Evolutionary conservation across 495 filamentous ascomycete genomes (phyloP), one percentile per base, ranked within the genome.

Genomic region (Podospora anserina): DNA sequence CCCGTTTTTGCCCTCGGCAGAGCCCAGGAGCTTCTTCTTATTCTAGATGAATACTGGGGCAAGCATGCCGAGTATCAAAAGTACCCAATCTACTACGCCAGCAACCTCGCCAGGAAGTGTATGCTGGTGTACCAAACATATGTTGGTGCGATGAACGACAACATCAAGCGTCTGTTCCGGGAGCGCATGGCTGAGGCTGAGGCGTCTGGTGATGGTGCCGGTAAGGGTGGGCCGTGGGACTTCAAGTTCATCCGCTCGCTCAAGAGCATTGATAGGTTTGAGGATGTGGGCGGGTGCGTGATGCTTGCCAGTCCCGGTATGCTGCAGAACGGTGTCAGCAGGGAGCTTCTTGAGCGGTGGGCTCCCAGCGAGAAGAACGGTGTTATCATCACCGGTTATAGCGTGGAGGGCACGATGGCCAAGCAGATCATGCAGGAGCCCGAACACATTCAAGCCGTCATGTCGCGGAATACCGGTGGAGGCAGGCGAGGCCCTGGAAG

Each of bases 101-200:
- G 90, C 69, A 96, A 94, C 75, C 85, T 97, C 61, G 95, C 95
- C 1, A 83, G 94, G 70, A 95, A 96, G 78, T 99, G 95, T 76
- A 99, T 99, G 95, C 87, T 97, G 19, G 93, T 99, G 5, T 99
- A 99, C 75, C 94, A 97, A 78, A 99, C 95, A 1, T 98, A 97
- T 74, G 91, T 97, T 68, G 90, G 91, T 64, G 91, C 93, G 28
- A 99, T 99, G 95, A 99, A 99, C 76, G 94, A 97, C 76, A 97
- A 97, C 72, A 98, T 99, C 80, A 97, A 96, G 75, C 86, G 91
- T 2, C 84, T 95, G 7, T 96, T 96, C 80, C 84, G 91, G 20
- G 90, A 94, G 74, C 86, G 91, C 30, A 91, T 93, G 88, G 91
- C 90, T 4, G 92, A 97, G 78, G 91, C 92, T 54, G 93, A 95